A percentile compares a stretch with the other conserved stretches of the same genome.
phyloP scores from a whole-genome alignment of 345 rosid species.

The Citrus medica region DNA sequence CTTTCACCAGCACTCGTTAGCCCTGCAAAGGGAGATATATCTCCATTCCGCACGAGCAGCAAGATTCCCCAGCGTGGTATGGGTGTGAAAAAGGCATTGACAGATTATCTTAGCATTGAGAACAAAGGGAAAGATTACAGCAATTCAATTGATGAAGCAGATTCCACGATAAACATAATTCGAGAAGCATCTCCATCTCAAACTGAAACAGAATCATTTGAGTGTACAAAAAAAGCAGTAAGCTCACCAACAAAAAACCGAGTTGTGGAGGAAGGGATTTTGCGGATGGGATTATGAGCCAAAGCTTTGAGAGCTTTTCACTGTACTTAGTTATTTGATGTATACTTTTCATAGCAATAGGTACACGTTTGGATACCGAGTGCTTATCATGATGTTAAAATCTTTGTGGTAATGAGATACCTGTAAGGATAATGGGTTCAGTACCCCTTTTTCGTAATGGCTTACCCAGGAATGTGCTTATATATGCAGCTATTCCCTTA shows the following conservation, averaged over 20 bases:
- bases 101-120: constrained; percentile 61
- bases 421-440: constrained; percentile 19
- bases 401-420: not conserved
- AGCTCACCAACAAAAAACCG: constrained; percentile 16
- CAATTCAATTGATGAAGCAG: constrained; percentile 19
- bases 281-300: not conserved
- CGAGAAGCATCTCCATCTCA: constrained; percentile 29
- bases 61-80: constrained; percentile 54
- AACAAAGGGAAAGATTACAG: constrained; percentile 38
- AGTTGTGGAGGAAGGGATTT: not conserved
- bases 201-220: constrained; percentile 17
- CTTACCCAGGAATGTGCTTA: not conserved
- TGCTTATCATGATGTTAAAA: not conserved
- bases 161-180: constrained; percentile 5
- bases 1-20: constrained; percentile 59
- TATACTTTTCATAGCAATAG: not conserved
- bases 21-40: constrained; percentile 51
- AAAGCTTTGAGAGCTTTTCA: not conserved
- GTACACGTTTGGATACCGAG: not conserved
- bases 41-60: constrained; percentile 44
- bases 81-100: constrained; percentile 64
- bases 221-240: constrained; percentile 24
- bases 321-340: not conserved
- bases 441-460: not conserved
- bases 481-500: too few relatives aligned